Evolutionary conservation across 31 red algal species (phyloP).

Genomic region (Asparagopsis taxiformis): DNA sequence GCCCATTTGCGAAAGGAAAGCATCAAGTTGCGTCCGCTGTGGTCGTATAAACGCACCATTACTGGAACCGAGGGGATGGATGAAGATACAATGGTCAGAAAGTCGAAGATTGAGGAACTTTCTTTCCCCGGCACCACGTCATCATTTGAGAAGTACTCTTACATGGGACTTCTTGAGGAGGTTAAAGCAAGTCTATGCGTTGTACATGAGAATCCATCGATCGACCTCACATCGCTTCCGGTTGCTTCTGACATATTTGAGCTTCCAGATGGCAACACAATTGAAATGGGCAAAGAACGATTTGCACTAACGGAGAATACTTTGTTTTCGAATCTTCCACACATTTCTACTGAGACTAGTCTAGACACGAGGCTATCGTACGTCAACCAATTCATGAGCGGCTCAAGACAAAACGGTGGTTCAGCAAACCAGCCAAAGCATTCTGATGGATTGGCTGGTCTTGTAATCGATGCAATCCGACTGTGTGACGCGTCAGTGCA

Average conservation of each 20-base stretch:
- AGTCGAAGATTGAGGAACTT: constrained; percentile 53
- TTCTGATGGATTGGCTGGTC: constrained; percentile 59
- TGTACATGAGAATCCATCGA: constrained; percentile 51
- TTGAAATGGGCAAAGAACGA: constrained; percentile 72
- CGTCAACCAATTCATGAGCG: constrained; percentile 63
- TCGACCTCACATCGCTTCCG: constrained; percentile 30
- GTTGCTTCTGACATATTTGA: constrained; percentile 44
- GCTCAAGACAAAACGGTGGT: constrained; percentile 26
- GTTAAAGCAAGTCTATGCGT: constrained; percentile 73
- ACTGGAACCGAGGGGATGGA: constrained; percentile 44
- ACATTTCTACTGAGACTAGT: constrained; percentile 25
- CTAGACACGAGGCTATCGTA: constrained; percentile 39
- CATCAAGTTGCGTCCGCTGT: constrained; percentile 55
- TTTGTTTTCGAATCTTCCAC: constrained; percentile 58
- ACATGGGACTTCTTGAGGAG: constrained; percentile 54
- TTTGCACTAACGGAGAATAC: constrained; percentile 57
- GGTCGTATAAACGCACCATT: constrained; percentile 56
- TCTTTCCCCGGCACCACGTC: constrained; percentile 54
- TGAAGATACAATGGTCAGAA: constrained; percentile 40
- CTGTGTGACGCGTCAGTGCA: constrained; percentile 72
- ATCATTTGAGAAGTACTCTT: constrained; percentile 34
- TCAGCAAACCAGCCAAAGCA: constrained; percentile 19
- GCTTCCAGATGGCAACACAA: constrained; percentile 81
- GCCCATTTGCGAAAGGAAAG: constrained; percentile 22
- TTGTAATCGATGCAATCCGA: constrained; percentile 76